Evolutionary conservation across 495 filamentous ascomycete genomes (phyloP).

Genomic region (Talaromyces liani): DNA sequence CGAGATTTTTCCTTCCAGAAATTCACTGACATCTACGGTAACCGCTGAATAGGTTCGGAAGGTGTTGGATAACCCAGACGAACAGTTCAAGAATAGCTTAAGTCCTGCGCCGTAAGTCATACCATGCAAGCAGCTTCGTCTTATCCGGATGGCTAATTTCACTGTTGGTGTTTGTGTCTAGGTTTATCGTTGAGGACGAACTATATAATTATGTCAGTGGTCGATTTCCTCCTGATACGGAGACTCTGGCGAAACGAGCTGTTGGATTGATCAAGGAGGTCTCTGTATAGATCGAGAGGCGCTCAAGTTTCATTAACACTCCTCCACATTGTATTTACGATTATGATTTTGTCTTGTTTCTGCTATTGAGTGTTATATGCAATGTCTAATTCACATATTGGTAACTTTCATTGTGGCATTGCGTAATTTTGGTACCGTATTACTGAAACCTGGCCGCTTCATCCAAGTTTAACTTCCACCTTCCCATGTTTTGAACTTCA

Average conservation of each 20-base stretch:
- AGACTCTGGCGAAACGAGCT: conserved; percentile 36
- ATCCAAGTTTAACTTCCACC: neutral
- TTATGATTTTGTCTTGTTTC: neutral
- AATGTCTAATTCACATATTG: neutral
- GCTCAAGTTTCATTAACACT: neutral
- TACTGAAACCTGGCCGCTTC: neutral
- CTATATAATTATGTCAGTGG: conserved; percentile 48
- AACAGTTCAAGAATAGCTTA: conserved; percentile 42
- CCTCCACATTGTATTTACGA: neutral
- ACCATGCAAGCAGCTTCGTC: neutral
- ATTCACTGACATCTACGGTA: neutral
- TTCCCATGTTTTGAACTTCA: neutral
- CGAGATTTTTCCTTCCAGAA: neutral
- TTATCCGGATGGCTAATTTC: neutral
- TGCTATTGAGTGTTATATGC: neutral
- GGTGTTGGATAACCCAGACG: conserved; percentile 29
- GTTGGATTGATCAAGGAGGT: conserved; percentile 32
- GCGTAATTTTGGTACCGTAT: neutral
- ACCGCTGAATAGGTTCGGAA: conserved; percentile 32
- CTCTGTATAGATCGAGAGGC: neutral
- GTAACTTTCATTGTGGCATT: neutral
- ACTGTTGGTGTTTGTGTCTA: conserved; percentile 11
- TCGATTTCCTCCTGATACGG: conserved; percentile 41
- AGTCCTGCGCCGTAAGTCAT: conserved; percentile 37
- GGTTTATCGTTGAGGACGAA: conserved; percentile 44